phyloP scores from a whole-genome alignment of 2,329 filamentous ascomycete species.

The Phyllosticta citrichinensis region DNA sequence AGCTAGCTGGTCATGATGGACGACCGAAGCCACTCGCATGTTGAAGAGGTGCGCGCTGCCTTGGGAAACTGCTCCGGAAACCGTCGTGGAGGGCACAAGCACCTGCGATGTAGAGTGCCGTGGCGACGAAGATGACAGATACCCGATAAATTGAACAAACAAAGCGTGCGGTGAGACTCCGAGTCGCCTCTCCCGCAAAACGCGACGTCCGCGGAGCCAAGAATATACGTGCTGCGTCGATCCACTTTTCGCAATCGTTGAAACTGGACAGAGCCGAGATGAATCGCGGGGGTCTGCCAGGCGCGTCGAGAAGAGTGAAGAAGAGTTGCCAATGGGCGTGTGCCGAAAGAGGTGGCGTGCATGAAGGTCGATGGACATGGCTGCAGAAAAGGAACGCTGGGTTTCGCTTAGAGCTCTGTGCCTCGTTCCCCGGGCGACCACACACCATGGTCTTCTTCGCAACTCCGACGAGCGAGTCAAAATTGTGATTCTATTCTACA shows the following conservation, averaged over 20 bases:
- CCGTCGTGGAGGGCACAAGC: background rate
- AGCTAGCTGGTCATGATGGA: background rate
- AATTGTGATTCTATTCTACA: background rate
- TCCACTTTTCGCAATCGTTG: background rate
- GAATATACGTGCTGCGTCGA: background rate
- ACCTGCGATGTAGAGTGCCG: no score
- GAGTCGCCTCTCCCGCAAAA: no score
- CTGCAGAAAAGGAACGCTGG: background rate
- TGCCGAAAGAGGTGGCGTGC: background rate
- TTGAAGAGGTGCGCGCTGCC: no score
- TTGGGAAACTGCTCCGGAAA: background rate
- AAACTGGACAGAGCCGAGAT: background rate
- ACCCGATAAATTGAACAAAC: background rate
- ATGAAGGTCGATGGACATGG: background rate
- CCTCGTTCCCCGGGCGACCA: background rate
- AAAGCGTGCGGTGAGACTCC: background rate
- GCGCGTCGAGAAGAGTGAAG: background rate
- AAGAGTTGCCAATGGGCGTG: background rate
- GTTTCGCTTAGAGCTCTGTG: background rate
- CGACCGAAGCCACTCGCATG: background rate
- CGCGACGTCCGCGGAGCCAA: background rate
- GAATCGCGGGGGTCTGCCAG: no score
- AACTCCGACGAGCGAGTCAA: background rate
- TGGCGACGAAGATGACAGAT: background rate
- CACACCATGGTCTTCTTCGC: no score